Base-by-base conservation (phyloP, 2,329 filamentous ascomycete genomes). In the Ilyonectria destructans region DNA sequence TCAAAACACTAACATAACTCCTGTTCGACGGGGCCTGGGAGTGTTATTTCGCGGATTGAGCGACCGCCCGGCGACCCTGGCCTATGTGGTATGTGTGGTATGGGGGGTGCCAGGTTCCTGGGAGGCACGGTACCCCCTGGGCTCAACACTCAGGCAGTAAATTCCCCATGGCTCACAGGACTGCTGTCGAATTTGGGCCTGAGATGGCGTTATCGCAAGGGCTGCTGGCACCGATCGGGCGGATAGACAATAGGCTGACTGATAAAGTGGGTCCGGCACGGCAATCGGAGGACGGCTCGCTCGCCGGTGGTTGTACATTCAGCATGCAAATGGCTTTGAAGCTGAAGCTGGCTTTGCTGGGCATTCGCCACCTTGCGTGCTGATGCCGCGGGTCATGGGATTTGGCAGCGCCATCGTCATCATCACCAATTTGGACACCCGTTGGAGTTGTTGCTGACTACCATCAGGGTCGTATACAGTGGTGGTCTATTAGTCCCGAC, bases 181-280 rank as follows among this genome's bases (percentile, higher is more conserved):
- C 12, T 62, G 65, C 68, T 76, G 67, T 76, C 65, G 51, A 76
- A 76, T 76, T 74, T 71, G 52, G 51, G 56, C 23, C 68, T 35
- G 26, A 67, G 68, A 76, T 76, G 74, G 74, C 74, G 74, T 76
- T 75, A 76, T 76, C 74, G 71, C 66, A 68, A 43, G 56, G 62
- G 64, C 71, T 68, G 73, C 64, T 69, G 46, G 56, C 67, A 66
- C 73, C 70, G 73, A 76, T 76, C 72, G 72, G 68, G 43, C 65
- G 71, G 71, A 68, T 65, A 69, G 54, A 37, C 62, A 37, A 61
- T 67, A 62, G 56, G 54, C 65, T 73, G 65, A 57, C 59, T 67
- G 62, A 55, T 74, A 68, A 71, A 71, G 72, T 68, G 74, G 74
- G 21, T 59, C 35, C 10, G 45, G 58, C 60, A 62, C 74, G 74